These are phyloP conservation scores for Lactuca sativa DNA, from an alignment of 129 eudicot genomes.

Conservation along the genomic window DNA sequence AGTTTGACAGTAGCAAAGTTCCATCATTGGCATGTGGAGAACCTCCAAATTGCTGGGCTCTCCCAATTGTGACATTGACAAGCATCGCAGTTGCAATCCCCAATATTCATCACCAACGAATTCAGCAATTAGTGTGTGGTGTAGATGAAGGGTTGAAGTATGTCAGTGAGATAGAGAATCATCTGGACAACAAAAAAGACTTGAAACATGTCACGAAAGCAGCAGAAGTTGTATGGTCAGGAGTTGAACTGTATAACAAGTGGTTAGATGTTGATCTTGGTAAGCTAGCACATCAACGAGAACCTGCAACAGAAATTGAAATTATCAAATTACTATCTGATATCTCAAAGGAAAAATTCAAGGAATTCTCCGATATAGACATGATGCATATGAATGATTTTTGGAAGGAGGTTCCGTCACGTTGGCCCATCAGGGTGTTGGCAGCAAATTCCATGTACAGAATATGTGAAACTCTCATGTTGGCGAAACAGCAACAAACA, in stretches of 20 bases:
- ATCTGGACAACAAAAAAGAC: conserved; percentile 31
- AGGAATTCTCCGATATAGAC: conserved; percentile 46
- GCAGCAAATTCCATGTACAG: conserved; percentile 80
- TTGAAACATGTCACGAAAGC: conserved; percentile 44
- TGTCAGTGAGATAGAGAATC: conserved; percentile 45
- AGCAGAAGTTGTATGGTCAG: conserved; percentile 62
- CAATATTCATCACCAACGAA: conserved; percentile 20
- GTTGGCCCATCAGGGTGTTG: conserved; percentile 57
- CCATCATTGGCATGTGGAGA: conserved; percentile 44
- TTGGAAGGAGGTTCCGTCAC: conserved; percentile 41
- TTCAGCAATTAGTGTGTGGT: conserved; percentile 37
- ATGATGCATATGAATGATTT: conserved; percentile 16
- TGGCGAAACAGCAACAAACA: no score
- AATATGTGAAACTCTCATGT: conserved; percentile 49
- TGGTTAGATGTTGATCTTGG: conserved; percentile 70
- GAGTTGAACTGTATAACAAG: conserved; percentile 55
- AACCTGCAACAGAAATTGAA: conserved; percentile 31
- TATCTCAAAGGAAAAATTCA: conserved; percentile 43
- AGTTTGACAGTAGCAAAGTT: conserved; percentile 51
- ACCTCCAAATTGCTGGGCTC: conserved; percentile 82
- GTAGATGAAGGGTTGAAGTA: conserved; percentile 53
- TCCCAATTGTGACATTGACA: conserved; percentile 69
- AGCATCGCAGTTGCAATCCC: conserved; percentile 60
- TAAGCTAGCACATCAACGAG: conserved; percentile 29
- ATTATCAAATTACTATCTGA: conserved; percentile 37